Evolutionary conservation across 2,329 filamentous ascomycete species (phyloP), one percentile per base, ranked within the genome.

Genomic region (Aspergillus fumigatus): DNA sequence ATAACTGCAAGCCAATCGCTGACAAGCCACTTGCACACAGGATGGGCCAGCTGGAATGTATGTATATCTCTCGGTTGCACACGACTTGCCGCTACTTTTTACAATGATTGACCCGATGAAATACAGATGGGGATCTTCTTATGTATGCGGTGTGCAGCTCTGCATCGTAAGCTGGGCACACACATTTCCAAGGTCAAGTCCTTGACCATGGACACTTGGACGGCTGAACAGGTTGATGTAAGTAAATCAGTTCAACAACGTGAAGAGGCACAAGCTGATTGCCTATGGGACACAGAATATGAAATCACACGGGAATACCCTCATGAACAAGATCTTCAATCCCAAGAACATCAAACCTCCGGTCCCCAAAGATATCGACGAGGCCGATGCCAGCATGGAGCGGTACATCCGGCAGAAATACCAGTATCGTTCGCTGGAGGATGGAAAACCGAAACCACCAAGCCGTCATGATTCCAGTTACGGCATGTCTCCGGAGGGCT

Each of bases 151-250:
- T 99, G 94, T 80, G 94, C 92, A 53, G 85, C 92, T 54, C 84
- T 97, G 69, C 94, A 99, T 79, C 90, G 94, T 70, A 97, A 97
- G 77, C 81, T 99, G 69, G 94, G 94, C 59, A 97, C 94, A 43
- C 94, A 99, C 75, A 91, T 99, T 61, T 97, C 92, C 64, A 99
- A 99, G 75, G 92, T 99, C 79, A 99, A 99, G 77, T 97, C 92
- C 40, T 77, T 99, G 77, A 97, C 89, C 74, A 97, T 99, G 92
- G 94, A 99, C 76, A 94, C 88, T 65, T 99, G 94, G 94, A 87
- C 89, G 50, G 88, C 88, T 69, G 94, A 97, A 59, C 94, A 99
- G 77, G 92, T 99, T 62, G 94, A 99, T 77, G 92, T 96, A 80
- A 76, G 84, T 76, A 57, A 57, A 21, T 6, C 19, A 40, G 48